Evolutionary conservation across 2,329 filamentous ascomycete species (phyloP), one percentile per base, ranked within the genome.

Genomic region (Colletotrichum coccodes): DNA sequence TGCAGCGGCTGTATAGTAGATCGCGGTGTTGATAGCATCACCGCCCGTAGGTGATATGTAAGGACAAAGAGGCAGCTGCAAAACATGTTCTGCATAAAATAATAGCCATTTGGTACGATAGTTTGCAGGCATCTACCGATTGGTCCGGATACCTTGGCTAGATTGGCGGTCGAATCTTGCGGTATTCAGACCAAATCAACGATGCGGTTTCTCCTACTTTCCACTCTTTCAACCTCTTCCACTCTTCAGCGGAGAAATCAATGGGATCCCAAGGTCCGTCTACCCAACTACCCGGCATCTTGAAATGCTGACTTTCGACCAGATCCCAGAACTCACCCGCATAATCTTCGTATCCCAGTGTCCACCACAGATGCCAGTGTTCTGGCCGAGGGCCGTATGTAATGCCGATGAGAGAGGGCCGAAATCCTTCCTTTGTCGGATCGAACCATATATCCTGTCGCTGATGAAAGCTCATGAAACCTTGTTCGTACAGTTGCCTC

Each of bases 151-250:
- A n/a, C n/a, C n/a, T n/a, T n/a, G n/a, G 28, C 23, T 60, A 44
- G 16, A 50, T 5, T 3, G 64, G 64, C 21, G 59, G 52, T 16
- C 18, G 49, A 6, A 26, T 52, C 26, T 23, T 53, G 21, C 60
- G 64, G 18, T 68, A 58, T n/a, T 68, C 64, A 4, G 64, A 68
- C 64, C 64, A 68, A 4, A 68, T 42, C 11, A 68, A 30, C 16
- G 54, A 46, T 2, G 36, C 5, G 12, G 36, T n/a, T 23, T 38
- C n/a, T 14, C 38, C 42, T 1, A 0, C 3, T 6, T 21, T n/a
- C 56, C 56, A 59, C 3, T 6, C 9, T 3, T 21, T 7, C 4
- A 2, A 8, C 8, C 44, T 44, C 1, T 12, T 4, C 0, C 1
- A 0, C 26, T 26, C 38, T 21, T 32, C 47, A 1, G 1, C 0